A percentile compares a stretch with the other conserved stretches of the same genome.
Evolutionary conservation across 306 rosid genomes (phyloP).

Genomic region (Glycine latifolia): DNA sequence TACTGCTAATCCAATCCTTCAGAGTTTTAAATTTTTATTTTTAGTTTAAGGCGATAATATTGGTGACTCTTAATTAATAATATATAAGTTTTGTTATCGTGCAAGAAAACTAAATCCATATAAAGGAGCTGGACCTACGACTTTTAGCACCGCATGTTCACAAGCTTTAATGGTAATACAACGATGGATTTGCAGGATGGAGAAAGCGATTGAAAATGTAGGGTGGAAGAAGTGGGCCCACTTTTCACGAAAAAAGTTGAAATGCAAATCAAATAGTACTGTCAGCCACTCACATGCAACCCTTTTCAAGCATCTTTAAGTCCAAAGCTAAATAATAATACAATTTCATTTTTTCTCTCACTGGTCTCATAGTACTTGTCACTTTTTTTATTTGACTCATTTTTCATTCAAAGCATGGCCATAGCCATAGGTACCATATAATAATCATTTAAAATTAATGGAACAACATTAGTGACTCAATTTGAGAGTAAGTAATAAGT

Average conservation of each 20-base stretch:
- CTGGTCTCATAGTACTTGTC: neutral
- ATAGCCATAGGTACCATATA: neutral
- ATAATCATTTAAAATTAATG: neutral
- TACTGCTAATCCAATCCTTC: too few species aligned
- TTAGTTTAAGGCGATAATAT: too few species aligned
- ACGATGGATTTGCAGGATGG: constrained; percentile 29
- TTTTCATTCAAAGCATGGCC: constrained; percentile 32
- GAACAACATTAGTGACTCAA: neutral
- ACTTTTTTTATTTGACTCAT: neutral
- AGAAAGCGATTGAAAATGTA: constrained; percentile 36
- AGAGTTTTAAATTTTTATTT: too few species aligned
- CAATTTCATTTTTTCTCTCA: neutral
- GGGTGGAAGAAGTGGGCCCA: constrained; percentile 43
- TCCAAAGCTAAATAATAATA: neutral
- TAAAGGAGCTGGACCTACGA: constrained; percentile 24
- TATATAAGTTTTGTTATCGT: neutral
- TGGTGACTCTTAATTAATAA: neutral
- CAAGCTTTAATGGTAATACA: constrained; percentile 1
- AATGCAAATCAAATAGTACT: constrained; percentile 47
- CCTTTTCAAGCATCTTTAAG: constrained; percentile 28
- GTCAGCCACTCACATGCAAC: constrained; percentile 70
- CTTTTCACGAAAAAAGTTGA: constrained; percentile 42
- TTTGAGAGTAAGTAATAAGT: neutral
- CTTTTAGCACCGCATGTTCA: constrained; percentile 45
- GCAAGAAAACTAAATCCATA: neutral